Evolutionary conservation across 2,329 filamentous ascomycete genomes (phyloP), one percentile per base, ranked within the genome.

Genomic region (Fusarium sp.): DNA sequence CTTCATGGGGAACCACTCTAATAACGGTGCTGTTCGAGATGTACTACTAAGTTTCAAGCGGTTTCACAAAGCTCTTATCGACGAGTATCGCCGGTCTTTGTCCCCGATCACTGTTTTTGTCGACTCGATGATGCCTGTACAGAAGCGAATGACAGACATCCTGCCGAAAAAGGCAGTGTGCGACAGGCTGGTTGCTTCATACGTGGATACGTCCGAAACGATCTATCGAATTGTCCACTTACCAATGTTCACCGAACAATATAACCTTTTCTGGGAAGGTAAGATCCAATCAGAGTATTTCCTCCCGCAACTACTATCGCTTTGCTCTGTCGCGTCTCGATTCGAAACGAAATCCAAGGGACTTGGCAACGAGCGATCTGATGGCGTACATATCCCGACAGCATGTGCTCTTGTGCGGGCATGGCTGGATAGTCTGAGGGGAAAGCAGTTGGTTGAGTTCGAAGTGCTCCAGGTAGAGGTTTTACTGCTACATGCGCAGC

Each of bases 101-200:
- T 76, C 82, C 7, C 85, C 86, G 1, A 86, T 87, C 44, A 79
- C 83, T 5, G 85, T 87, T 32, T 87, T 83, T 68, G 85, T 87
- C 28, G 84, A 87, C 68, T 87, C 85, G n/a, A 84, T 87, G 78
- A 84, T 86, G 72, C 85, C 86, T 0, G 80, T 87, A 4, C 82
- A 83, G 57, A 86, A 86, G 73, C 83, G 86, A 46, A 88, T 88
- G 86, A 81, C 80, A 30, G 85, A 87, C 58, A 85, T 87, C 15
- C 70, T 87, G 19, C 86, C 86, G 1, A 82, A 80, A 32, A 84
- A 81, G 70, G 59, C 76, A 1, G 81, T 85, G 10, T 88, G 86
- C 74, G 84, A 87, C 67, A 79, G 81, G 15, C 79, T 87, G 5
- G 68, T 87, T 5, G 75, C 80, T 9, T 76, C 81, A 3, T 87